Base-by-base conservation (phyloP, 225 moss, liverwort and hornwort genomes). In the Anthoceros angustus region DNA sequence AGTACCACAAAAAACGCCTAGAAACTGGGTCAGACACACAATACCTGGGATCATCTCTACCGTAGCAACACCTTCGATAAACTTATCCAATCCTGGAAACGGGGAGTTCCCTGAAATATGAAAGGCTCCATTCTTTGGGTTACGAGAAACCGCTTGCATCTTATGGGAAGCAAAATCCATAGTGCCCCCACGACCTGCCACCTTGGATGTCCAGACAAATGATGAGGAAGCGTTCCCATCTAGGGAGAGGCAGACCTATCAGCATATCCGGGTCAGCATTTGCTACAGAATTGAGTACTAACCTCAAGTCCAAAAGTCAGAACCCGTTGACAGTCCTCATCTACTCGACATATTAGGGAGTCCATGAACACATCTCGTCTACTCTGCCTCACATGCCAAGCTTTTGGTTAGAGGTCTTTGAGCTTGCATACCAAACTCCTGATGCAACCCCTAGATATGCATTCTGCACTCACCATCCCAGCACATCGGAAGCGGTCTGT, bases 231-330 rank as follows among this genome's bases (percentile, higher is more conserved):
- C 32, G 32, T 32, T 1, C 32, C 32, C 32, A 32, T 32, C 32
- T 32, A 32, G 4, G 32, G 32, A 32, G 32, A 32, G 1, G 32
- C 32, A 32, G 2, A 32, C 32, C 32, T 32, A 32, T 32, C 4
- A 32, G 32, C 32, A 32, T 1, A 32, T 32, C 32, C 32, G 32
- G 32, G 32, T 32, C 2, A 32, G 32, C 32, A 32, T 32, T 32
- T 1, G 32, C 32, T 32, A 4, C 32, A 32, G 32, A 32, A 32
- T 32, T 32, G 32, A 32, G 32, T 32, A 20, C 68, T 41, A 66
- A 90, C 94, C 90, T 98, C 89, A 68, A 64, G 74, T 68, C 75
- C 77, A 72, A 89, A 84, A 12, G 87, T 92, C 25, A 98, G 86
- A 45, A 98, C 73, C 42, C 74, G 85, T 72, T 82, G 77, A 68